Conservation (phyloP, 2,329 filamentous ascomycete species). For the Aspergillus thermomutatus region DNA sequence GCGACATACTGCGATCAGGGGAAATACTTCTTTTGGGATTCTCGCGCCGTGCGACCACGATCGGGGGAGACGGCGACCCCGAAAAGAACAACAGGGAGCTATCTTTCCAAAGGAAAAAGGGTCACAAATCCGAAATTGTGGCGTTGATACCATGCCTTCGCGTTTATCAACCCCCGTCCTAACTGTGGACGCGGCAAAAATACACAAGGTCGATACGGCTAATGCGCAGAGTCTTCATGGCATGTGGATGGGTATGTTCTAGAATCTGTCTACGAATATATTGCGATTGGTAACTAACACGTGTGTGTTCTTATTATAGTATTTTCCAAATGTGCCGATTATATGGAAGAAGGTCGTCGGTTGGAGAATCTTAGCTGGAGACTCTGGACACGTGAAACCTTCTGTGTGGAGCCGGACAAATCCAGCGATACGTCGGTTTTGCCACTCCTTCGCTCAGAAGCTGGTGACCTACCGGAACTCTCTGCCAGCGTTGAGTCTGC, state of each 20-base stretch:
- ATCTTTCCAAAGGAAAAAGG: constrained; percentile 2
- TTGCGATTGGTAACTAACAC: constrained; percentile 20
- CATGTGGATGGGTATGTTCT: constrained; percentile 87
- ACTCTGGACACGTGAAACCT: constrained; percentile 89
- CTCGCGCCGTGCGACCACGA: constrained; percentile 41
- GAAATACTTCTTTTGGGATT: constrained; percentile 19
- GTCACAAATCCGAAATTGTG: constrained; percentile 19
- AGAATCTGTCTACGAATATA: background rate
- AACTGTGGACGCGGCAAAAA: constrained; percentile 84
- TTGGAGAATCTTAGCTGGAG: constrained; percentile 96
- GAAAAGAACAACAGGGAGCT: constrained; percentile 24
- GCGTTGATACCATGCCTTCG: constrained; percentile 66
- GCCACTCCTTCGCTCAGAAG: constrained; percentile 46
- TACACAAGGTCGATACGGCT: constrained; percentile 90
- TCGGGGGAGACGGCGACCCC: constrained; percentile 44
- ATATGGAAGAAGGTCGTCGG: constrained; percentile 85
- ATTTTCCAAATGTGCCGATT: constrained; percentile 90
- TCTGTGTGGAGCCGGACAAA: constrained; percentile 69
- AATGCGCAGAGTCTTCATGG: constrained; percentile 91
- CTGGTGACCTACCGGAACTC: constrained; percentile 63
- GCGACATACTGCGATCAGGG: constrained; percentile 13
- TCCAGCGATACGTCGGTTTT: constrained; percentile 52
- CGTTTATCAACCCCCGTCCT: constrained; percentile 80
- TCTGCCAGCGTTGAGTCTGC: constrained; percentile 75
- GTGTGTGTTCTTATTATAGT: constrained; percentile 52